Base-by-base conservation (phyloP, 805 yeast genomes). In the Torulaspora indica region DNA sequence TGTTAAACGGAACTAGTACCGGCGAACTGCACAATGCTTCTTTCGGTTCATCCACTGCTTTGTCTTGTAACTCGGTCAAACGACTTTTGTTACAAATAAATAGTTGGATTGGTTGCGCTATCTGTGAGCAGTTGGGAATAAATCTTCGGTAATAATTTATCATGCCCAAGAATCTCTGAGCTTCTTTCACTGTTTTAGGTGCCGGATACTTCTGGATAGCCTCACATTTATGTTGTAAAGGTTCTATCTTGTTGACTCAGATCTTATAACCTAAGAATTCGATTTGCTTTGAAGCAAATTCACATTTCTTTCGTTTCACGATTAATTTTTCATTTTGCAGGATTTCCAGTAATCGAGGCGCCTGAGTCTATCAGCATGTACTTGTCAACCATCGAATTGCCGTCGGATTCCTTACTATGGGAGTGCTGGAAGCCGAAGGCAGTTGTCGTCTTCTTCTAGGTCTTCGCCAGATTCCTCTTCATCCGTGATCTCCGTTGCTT, bases 81-180 rank as follows among this genome's bases (percentile, higher is more conserved):
- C 15, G 13, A 3, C 42, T 27, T 48, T 52, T 44, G 8, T 15
- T 20, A 3, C 31, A 23, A 8, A 36, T 25, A 29, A 44, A 49
- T 2, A 42, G 27, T 15, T 40, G 39, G 3, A 54, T 41, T 4
- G 53, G 56, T 10, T 29, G 12, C 1, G 52, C 37, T 8, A 43
- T 34, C 8, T 24, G 24, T 1, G 49, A 42, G 30, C 54, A 54
- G n/a, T 37, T 13, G 2, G 45, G 44, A 23, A 54, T 52, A 35
- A 53, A 54, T 4, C 39, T 33, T 23, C 52, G 35, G 25, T 51
- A 53, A 34, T 47, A 55, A 31, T 49, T 49, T 12, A 49, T 39
- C 45, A 51, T 37, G 7, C 50, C 54, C 27, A 48, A 25, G 13
- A 54, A 51, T 4, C 53, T 38, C 32, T 54, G 56, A n/a, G 49